Conservation (phyloP, 2,329 filamentous ascomycete genomes). For the Penicillium psychrosexuale region DNA sequence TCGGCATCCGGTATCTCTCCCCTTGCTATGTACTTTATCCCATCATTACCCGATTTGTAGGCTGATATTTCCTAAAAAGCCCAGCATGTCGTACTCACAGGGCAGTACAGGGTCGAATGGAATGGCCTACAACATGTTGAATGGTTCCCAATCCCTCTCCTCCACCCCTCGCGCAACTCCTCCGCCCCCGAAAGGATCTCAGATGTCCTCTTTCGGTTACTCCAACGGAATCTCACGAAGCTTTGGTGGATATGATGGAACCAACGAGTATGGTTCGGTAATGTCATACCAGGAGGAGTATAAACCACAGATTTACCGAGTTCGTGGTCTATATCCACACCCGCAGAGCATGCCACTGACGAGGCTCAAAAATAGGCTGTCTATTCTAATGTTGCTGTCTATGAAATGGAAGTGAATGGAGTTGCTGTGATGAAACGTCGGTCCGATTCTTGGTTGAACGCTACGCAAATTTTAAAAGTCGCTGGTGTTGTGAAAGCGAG, state of each 20-base stretch:
- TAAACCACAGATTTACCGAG: conserved; percentile 49
- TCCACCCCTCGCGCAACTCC: conserved; percentile 47
- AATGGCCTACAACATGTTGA: conserved; percentile 40
- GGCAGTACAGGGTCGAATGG: conserved; percentile 41
- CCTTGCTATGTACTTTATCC: conserved; percentile 14
- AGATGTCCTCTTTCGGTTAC: conserved; percentile 44
- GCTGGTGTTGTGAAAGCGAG: conserved; percentile 97
- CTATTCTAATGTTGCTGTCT: conserved; percentile 93
- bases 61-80: conserved; percentile 6
- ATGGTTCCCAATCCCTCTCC: conserved; percentile 45
- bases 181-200: conserved; percentile 42
- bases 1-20: conserved; percentile 25
- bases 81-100: conserved; percentile 40
- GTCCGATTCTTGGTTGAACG: conserved; percentile 94
- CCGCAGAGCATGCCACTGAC: conserved; percentile 13
- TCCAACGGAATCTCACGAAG: conserved; percentile 37
- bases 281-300: conserved; percentile 40
- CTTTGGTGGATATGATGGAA: conserved; percentile 42
- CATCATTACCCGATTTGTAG: conserved; percentile 10
- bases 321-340: conserved; percentile 24
- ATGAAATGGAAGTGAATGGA: conserved; percentile 95
- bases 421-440: conserved; percentile 94
- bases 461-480: conserved; percentile 96
- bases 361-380: conserved; percentile 58
- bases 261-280: conserved; percentile 40